Base-by-base conservation (phyloP, 176 grass and related monocot genomes). In the Areca catechu region DNA sequence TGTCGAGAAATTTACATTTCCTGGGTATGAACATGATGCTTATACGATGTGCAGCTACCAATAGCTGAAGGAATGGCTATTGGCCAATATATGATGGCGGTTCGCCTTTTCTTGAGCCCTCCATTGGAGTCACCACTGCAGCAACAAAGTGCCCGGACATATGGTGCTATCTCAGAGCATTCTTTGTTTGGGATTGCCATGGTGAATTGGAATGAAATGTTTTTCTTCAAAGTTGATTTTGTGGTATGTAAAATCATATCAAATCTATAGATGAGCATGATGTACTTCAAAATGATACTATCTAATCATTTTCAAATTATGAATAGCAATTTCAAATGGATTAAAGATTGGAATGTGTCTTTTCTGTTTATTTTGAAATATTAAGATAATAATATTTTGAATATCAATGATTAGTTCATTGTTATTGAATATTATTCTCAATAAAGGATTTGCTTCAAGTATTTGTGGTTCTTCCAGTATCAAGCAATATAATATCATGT, bases 141-240 rank as follows among this genome's bases (percentile, higher is more conserved):
- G 22, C 83, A 96, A 74, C 92, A 96, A 68, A 96, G 76, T 74
- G 83, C 83, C 48, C 86, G 92, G 65, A 90, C 92, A 48, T 90
- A 80, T 80, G 86, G 86, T 61, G 43, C 74, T 66, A 29, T 65
- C 34, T 52, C 74, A 52, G 60, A 88, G 71, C 61, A 61, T 53
- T 84, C 51, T 29, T 80, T 69, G 0, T 74, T 68, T 53, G 77
- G 63, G 51, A 81, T 71, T 47, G 80, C 68, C 61, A 79, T 69
- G 22, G 74, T 90, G 58, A 69, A 63, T 28, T 96, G 92, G 92
- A 79, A 83, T 20, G 92, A 96, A 80, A 90, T 96, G 80, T 96
- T 96, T 67, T 96, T 90, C 67, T 90, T 90, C 79, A 96, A 88
- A 85, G 75, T 96, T 4, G 64, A 84, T 71, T 57, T 56, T 20